phyloP scores from a whole-genome alignment of 2,329 filamentous ascomycete species.

The Fusarium metavorans region DNA sequence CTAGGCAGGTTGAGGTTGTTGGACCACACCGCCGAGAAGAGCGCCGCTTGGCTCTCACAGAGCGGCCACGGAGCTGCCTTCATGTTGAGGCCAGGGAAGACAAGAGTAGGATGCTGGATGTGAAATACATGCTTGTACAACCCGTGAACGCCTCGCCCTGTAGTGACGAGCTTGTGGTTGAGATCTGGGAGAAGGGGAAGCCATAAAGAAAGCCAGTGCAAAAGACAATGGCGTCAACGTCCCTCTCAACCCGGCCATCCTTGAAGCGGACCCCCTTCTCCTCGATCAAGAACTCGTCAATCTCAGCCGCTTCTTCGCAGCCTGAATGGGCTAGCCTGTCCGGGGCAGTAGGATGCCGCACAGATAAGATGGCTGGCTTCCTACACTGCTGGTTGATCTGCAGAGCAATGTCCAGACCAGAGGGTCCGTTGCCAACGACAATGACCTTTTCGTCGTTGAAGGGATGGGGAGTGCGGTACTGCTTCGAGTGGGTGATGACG shows the following conservation, averaged over 20 bases:
- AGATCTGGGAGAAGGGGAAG: conserved; percentile 75
- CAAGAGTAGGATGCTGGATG: conserved; percentile 80
- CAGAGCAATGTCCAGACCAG: conserved; percentile 83
- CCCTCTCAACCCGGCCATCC: conserved; percentile 72
- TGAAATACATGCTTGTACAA: conserved; percentile 86
- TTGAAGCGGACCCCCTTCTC: conserved; percentile 74
- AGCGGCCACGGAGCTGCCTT: conserved; percentile 91
- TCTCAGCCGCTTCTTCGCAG: conserved; percentile 67
- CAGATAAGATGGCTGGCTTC: conserved; percentile 74
- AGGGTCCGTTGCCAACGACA: conserved; percentile 86
- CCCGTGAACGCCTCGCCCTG: conserved; percentile 77
- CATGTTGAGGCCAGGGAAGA: conserved; percentile 80
- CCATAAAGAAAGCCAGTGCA: conserved; percentile 92
- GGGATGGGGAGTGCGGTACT: conserved; percentile 74
- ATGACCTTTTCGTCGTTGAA: conserved; percentile 81
- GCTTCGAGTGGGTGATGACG: conserved; percentile 80
- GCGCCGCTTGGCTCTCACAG: conserved; percentile 81
- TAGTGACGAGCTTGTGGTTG: conserved; percentile 67
- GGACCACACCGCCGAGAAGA: conserved; percentile 82
- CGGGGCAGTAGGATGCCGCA: conserved; percentile 61
- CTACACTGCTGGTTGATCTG: conserved; percentile 76
- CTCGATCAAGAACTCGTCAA: conserved; percentile 66
- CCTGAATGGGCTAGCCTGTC: conserved; percentile 59
- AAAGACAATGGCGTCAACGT: conserved; percentile 84
- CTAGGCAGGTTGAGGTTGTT: conserved; percentile 75